Evolutionary conservation across 805 yeast species (phyloP).

Genomic region (Wickerhamomyces chambardii): DNA sequence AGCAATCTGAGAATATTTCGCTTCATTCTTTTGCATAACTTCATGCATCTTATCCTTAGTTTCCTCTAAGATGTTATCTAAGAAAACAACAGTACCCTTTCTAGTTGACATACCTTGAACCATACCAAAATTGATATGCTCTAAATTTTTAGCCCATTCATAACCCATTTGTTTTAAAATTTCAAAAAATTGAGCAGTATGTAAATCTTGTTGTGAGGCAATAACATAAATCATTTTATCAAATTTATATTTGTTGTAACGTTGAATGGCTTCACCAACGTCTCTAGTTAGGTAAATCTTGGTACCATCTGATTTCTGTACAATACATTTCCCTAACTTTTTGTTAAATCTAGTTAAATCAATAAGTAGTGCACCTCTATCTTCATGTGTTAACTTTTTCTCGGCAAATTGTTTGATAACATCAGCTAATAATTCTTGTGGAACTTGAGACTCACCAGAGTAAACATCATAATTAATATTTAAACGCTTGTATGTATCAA

Average conservation of each 20-base stretch:
- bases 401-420: constrained; percentile 57
- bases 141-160: constrained; percentile 75
- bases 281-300: constrained; percentile 92
- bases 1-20: constrained; percentile 85
- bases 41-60: constrained; percentile 92
- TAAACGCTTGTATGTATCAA: constrained; percentile 82
- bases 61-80: constrained; percentile 88
- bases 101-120: constrained; percentile 98
- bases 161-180: constrained; percentile 84
- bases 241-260: constrained; percentile 75
- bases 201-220: constrained; percentile 95
- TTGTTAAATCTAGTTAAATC: constrained; percentile 81
- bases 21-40: constrained; percentile 89
- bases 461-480: constrained; percentile 84
- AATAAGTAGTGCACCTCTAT: constrained; percentile 84
- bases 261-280: constrained; percentile 91
- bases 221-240: constrained; percentile 96
- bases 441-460: constrained; percentile 94
- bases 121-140: constrained; percentile 94
- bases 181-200: constrained; percentile 88
- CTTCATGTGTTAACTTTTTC: constrained; percentile 69
- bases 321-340: constrained; percentile 87
- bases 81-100: constrained; percentile 97
- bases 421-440: constrained; percentile 57
- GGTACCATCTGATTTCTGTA: constrained; percentile 93